A percentile compares a stretch with the other conserved stretches of the same genome.
phyloP scores from a whole-genome alignment of 129 eudicot genomes.

The Sambucus nigra region DNA sequence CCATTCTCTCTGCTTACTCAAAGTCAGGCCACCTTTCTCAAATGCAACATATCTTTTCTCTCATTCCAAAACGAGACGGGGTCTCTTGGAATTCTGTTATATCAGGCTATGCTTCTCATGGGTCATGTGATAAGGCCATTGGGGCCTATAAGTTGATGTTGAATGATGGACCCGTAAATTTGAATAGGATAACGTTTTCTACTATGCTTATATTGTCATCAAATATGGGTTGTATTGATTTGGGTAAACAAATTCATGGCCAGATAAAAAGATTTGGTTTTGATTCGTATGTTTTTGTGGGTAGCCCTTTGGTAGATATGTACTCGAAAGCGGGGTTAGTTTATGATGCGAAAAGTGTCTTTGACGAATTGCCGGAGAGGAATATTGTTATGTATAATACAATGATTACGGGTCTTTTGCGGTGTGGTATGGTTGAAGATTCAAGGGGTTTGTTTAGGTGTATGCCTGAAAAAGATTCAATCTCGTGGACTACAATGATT shows the following conservation, averaged over 20 bases:
- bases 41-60: conserved; percentile 48
- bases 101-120: conserved; percentile 47
- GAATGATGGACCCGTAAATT: conserved; percentile 35
- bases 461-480: conserved; percentile 73
- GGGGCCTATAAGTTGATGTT: conserved; percentile 58
- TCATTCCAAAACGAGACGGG: conserved; percentile 59
- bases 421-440: conserved; percentile 72
- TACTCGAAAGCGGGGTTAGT: conserved; percentile 59
- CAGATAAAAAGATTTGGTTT: conserved; percentile 66
- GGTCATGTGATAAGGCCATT: conserved; percentile 36
- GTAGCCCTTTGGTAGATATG: conserved; percentile 84
- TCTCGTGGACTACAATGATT: conserved; percentile 89
- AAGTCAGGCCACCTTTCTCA: conserved; percentile 42
- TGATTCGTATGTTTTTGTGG: conserved; percentile 64
- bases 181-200: conserved; percentile 72
- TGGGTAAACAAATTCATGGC: conserved; percentile 74
- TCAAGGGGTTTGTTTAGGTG: conserved; percentile 33
- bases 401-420: conserved; percentile 64
- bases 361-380: conserved; percentile 61
- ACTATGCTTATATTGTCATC: conserved; percentile 61
- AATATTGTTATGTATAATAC: conserved; percentile 76
- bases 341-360: conserved; percentile 45
- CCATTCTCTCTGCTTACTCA: conserved; percentile 58
- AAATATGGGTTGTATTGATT: conserved; percentile 30
- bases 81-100: conserved; percentile 83